These are phyloP conservation scores for Pseudogymnoascus sp. DNA, from an alignment of 2,329 filamentous ascomycete species.

Conservation along the genomic window DNA sequence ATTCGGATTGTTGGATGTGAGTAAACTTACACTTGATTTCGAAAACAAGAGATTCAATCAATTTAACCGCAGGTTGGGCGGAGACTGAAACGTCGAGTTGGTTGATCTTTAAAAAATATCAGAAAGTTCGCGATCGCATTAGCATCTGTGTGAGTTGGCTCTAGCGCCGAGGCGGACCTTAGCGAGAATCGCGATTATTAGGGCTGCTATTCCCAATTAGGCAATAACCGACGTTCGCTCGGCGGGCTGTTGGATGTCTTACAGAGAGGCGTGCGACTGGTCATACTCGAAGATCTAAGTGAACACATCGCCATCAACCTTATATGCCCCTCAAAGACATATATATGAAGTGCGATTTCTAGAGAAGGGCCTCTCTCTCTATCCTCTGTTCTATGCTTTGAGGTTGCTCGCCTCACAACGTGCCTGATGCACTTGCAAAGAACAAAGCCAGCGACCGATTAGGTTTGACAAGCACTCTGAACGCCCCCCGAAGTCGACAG, in stretches of 20 bases:
- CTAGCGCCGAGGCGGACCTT: constrained; percentile 6
- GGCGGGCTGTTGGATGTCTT: constrained; percentile 1
- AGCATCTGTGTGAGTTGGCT: background rate
- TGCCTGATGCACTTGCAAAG: constrained; percentile 4
- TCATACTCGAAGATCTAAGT: constrained; percentile 3
- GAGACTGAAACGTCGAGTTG: constrained; percentile 98
- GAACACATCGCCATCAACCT: constrained; percentile 3
- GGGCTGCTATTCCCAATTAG: constrained; percentile 6
- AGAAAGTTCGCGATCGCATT: constrained; percentile 5
- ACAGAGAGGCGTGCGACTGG: background rate
- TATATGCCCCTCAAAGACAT: background rate
- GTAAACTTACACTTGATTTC: constrained; percentile 22
- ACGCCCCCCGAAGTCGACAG: background rate
- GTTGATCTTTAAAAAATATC: constrained; percentile 9
- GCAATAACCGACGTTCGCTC: background rate
- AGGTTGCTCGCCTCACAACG: constrained; percentile 2
- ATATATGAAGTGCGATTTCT: background rate
- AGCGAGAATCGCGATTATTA: constrained; percentile 8
- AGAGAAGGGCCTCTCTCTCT: background rate
- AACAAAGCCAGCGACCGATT: constrained; percentile 6
- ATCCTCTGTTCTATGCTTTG: background rate
- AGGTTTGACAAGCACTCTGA: constrained; percentile 5
- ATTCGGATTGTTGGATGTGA: background rate
- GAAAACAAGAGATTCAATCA: constrained; percentile 93
- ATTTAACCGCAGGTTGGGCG: constrained; percentile 96